Base-by-base conservation (phyloP, 805 yeast genomes). In the Teunomyces cretensis region DNA sequence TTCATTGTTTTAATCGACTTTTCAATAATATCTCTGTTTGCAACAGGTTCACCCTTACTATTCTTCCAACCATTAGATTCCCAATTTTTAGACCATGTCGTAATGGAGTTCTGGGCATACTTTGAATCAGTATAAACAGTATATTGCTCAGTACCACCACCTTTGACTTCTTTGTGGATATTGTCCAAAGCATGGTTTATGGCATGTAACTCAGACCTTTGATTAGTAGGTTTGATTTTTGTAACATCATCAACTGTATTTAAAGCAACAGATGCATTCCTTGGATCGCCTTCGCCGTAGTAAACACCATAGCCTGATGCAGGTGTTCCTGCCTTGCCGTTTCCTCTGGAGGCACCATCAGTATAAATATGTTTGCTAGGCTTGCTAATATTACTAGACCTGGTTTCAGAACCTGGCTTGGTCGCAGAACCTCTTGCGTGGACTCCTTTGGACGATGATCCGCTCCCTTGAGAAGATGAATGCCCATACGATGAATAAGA, bases 181-280 rank as follows among this genome's bases (percentile, higher is more conserved):
- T 56, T 52, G 5, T 60, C 58, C 46, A 86, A 57, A 0, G 94
- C 95, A 28, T 70, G 70, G 4, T 65, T 57, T 14, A 86, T 73
- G 0, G 96, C 97, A 11, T 68, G 61, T 9, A 90, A 74, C 62
- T 91, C 97, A 1, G 96, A 94, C 33, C 88, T 66, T 52, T 87
- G 90, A 54, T 89, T 90, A 1, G 96, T 88, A 28, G 83, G 89
- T 30, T 35, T 50, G 9, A 35, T 49, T 7, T 24, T 39, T 1
- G 48, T 16, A n/a, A 22, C 28, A 56, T 56, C 2, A 59, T 47
- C 45, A 9, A 39, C 37, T 2, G 32, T 61, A 2, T 69, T 73
- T 19, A 88, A 67, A 0, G 84, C 79, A 4, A 71, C 79, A 0
- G 84, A 70, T 8, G 72, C 65, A 58, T 86, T 86, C 37, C 85